phyloP scores from a whole-genome alignment of 2,329 filamentous ascomycete species.

The Tolypocladium nubicola region DNA sequence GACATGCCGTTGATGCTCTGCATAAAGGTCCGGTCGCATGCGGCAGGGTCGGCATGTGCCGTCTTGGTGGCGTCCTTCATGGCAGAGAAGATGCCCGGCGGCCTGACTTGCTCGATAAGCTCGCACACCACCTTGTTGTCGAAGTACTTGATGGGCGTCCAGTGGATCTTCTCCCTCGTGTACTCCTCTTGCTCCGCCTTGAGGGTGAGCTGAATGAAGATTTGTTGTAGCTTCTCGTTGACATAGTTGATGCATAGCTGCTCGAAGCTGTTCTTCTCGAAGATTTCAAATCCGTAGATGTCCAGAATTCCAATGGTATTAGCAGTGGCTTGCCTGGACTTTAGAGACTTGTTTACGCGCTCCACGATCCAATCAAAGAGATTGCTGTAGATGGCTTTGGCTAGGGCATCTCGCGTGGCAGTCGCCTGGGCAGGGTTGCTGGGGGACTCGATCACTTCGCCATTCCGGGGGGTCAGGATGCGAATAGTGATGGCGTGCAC shows the following conservation, averaged over 20 bases:
- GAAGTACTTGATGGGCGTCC: conserved; percentile 98
- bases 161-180: conserved; percentile 88
- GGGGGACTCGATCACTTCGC: conserved; percentile 61
- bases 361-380: conserved; percentile 98
- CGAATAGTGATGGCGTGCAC: conserved; percentile 83
- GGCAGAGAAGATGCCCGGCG: conserved; percentile 86
- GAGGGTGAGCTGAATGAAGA: conserved; percentile 94
- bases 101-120: conserved; percentile 83
- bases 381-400: conserved; percentile 95
- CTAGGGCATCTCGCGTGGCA: conserved; percentile 79
- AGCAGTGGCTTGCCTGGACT: conserved; percentile 61
- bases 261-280: conserved; percentile 98
- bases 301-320: conserved; percentile 95
- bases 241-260: conserved; percentile 99
- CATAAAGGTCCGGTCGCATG: conserved; percentile 93
- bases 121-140: conserved; percentile 99
- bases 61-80: conserved; percentile 97
- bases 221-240: conserved; percentile 97
- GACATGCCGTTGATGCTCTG: conserved; percentile 84
- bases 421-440: conserved; percentile 79
- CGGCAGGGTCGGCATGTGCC: conserved; percentile 89
- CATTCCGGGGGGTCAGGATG: conserved; percentile 60
- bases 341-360: conserved; percentile 79
- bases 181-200: conserved; percentile 98
- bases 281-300: conserved; percentile 99